Conservation (phyloP, 345 rosid species). For the Salix caprea region DNA sequence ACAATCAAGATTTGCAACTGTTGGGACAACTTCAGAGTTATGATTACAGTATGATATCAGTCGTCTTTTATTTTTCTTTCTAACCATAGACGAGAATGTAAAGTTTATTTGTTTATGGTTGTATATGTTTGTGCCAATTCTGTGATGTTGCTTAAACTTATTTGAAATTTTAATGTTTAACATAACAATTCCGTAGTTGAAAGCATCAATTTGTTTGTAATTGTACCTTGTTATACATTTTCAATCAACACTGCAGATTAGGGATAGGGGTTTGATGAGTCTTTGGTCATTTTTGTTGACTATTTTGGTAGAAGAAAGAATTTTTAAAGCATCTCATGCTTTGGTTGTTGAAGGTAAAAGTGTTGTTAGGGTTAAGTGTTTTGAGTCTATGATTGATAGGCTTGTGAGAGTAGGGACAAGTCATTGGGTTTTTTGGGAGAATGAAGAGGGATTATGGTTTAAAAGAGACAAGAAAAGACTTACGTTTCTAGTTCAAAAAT, state of each 20-base stretch:
- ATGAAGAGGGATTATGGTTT: too few species aligned
- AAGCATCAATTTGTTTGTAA: background rate
- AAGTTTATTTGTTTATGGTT: background rate
- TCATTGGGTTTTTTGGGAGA: too few species aligned
- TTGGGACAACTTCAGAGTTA: slow-evolving; percentile 74
- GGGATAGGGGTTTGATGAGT: background rate
- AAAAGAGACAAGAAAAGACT: too few species aligned
- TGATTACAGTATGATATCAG: background rate
- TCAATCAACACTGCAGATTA: background rate
- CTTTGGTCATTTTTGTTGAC: too few species aligned
- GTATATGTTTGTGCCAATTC: background rate
- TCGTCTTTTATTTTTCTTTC: background rate
- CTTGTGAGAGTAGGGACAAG: too few species aligned
- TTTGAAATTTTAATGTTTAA: background rate
- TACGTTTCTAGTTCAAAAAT: too few species aligned
- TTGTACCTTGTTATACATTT: background rate
- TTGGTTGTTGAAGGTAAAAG: too few species aligned
- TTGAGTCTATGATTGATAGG: too few species aligned
- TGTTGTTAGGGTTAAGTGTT: too few species aligned
- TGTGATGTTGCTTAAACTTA: background rate
- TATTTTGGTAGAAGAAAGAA: too few species aligned
- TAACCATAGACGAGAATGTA: background rate
- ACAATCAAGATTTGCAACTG: too few species aligned
- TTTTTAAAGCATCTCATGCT: too few species aligned
- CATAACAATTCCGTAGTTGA: background rate